Conservation (phyloP, 2,329 filamentous ascomycete genomes). For the Pestalotiopsis fici region DNA sequence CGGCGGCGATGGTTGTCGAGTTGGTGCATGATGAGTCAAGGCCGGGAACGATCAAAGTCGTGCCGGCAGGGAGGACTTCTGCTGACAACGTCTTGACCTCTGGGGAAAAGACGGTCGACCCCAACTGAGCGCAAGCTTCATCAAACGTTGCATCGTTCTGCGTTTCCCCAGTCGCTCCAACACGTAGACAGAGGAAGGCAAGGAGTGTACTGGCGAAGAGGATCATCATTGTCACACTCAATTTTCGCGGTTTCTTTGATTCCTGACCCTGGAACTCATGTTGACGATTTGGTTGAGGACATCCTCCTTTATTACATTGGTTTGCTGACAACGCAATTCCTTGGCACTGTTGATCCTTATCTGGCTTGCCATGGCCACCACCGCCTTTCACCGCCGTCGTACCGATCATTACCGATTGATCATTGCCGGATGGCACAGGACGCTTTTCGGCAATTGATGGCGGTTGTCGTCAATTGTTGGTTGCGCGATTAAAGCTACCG, state of each 20-base stretch:
- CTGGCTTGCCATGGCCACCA: neutral
- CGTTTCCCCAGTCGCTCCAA: neutral
- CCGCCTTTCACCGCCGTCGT: neutral
- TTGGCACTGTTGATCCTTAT: neutral
- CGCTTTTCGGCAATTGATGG: neutral
- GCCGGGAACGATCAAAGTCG: constrained; percentile 4
- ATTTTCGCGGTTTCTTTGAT: neutral
- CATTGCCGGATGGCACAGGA: neutral
- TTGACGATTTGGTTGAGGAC: neutral
- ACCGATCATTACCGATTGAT: neutral
- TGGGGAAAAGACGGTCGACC: neutral
- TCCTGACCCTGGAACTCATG: neutral
- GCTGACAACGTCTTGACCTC: neutral
- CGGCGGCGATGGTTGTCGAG: constrained; percentile 13
- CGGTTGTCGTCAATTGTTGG: neutral
- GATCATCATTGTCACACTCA: neutral
- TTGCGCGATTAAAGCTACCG: neutral
- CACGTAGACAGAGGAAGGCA: neutral
- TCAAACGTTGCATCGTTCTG: neutral
- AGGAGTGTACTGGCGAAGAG: neutral
- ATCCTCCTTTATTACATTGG: neutral
- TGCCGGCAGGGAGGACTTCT: constrained; percentile 8
- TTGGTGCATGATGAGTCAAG: constrained; percentile 28
- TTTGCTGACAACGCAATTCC: neutral
- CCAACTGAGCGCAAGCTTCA: neutral